Conservation (phyloP, 257 asterid species). For the Solanum megistacrolobum region DNA sequence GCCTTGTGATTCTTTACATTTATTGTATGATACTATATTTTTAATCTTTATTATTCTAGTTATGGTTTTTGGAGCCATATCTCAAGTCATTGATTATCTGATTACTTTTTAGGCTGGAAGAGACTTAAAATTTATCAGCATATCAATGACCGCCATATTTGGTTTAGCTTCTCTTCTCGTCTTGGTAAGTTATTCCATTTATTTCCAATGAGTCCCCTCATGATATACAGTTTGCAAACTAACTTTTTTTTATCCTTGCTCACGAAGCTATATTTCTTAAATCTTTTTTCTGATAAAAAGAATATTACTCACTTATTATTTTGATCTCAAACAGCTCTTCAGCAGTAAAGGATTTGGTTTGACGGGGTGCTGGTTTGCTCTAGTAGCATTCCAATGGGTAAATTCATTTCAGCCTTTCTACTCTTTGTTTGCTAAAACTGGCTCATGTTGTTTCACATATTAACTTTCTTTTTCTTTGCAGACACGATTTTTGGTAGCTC, state of each 20-base stretch:
- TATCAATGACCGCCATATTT: slow-evolving; percentile 61
- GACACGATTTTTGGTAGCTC: slow-evolving; percentile 68
- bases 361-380: slow-evolving; percentile 77
- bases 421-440: not conserved
- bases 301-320: not conserved
- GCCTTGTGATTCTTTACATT: not conserved
- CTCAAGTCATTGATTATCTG: not conserved
- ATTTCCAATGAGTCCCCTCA: not conserved
- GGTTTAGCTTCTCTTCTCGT: slow-evolving; percentile 53
- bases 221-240: not conserved
- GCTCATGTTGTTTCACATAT: not conserved
- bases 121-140: slow-evolving; percentile 78
- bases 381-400: slow-evolving; percentile 95
- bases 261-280: not conserved
- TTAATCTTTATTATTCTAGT: not conserved
- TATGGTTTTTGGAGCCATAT: not conserved
- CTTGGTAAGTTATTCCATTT: slow-evolving; percentile 41
- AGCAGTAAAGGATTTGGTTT: slow-evolving; percentile 68
- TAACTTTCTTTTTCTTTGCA: slow-evolving; percentile 17
- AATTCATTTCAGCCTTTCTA: not conserved
- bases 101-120: slow-evolving; percentile 68
- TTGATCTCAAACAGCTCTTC: slow-evolving; percentile 33
- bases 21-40: not conserved
- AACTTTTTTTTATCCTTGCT: not conserved
- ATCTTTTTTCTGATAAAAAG: not conserved